Percentiles rank a stretch among this genome's conserved stretches.
phyloP scores from a whole-genome alignment of 352 stramenopile species.

The Plasmopara viticola region DNA sequence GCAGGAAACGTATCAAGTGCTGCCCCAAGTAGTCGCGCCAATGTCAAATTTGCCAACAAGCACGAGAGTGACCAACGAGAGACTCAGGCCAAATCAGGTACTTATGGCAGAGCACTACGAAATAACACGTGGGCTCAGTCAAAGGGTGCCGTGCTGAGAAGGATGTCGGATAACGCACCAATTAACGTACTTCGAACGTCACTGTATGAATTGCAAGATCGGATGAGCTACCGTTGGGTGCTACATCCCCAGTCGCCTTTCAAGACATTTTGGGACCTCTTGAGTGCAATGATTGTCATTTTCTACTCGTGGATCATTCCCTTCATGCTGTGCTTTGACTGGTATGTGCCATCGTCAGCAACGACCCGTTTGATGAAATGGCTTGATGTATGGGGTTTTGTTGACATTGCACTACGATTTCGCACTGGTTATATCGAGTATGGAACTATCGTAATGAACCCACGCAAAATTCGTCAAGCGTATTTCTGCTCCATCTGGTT shows the following conservation, averaged over 20 bases:
- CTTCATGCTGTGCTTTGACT: constrained; percentile 69
- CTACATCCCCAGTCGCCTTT: constrained; percentile 44
- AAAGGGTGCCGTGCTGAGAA: constrained; percentile 9
- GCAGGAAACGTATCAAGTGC: background rate
- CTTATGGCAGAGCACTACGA: constrained; percentile 4
- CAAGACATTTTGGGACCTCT: constrained; percentile 53
- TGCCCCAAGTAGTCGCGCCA: background rate
- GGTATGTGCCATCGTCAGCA: constrained; percentile 27
- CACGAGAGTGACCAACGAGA: constrained; percentile 1
- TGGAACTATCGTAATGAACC: constrained; percentile 51
- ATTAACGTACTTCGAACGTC: constrained; percentile 68
- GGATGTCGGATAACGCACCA: constrained; percentile 9
- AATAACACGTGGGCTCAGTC: constrained; percentile 17
- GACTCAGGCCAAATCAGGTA: background rate
- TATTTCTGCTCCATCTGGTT: constrained; percentile 62
- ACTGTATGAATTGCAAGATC: constrained; percentile 51
- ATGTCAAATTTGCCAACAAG: constrained; percentile 4
- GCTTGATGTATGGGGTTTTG: constrained; percentile 40
- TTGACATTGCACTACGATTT: constrained; percentile 51
- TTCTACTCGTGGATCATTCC: constrained; percentile 73
- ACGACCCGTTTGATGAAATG: constrained; percentile 38
- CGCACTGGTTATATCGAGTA: constrained; percentile 56
- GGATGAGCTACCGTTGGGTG: constrained; percentile 39
- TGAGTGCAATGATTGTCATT: constrained; percentile 47
- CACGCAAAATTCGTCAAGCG: constrained; percentile 30